Evolutionary conservation across 192 early-diverging fungal genomes (phyloP).

Genomic region (Coemansia sp.): DNA sequence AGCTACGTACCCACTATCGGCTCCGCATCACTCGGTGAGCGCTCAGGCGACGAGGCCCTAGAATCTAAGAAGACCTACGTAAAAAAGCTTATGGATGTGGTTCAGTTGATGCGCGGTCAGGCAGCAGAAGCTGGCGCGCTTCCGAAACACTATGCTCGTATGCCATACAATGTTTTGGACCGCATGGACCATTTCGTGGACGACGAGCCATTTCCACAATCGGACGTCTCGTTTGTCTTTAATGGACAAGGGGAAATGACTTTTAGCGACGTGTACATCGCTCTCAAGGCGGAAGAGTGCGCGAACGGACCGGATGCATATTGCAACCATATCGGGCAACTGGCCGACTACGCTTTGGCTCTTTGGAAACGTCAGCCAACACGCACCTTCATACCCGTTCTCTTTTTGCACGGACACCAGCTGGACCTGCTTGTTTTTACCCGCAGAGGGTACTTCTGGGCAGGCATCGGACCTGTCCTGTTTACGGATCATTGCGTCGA

Average conservation of each 20-base stretch:
- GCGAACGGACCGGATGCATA: not conserved
- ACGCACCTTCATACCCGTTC: constrained; percentile 11
- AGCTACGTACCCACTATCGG: not conserved
- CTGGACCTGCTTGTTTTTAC: constrained; percentile 25
- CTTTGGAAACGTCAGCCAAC: constrained; percentile 12
- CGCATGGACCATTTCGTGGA: not conserved
- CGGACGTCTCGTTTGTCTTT: not conserved
- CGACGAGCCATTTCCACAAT: not conserved
- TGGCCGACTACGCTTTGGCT: constrained; percentile 12
- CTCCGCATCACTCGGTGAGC: not conserved
- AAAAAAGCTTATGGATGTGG: not conserved
- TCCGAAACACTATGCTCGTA: not conserved
- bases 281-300: not conserved
- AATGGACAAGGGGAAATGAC: not conserved
- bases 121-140: not conserved
- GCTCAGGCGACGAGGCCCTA: not conserved
- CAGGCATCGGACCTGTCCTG: constrained; percentile 3
- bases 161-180: not conserved
- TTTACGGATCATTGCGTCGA: not conserved
- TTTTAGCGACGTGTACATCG: not conserved
- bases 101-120: not conserved
- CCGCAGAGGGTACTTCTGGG: not conserved
- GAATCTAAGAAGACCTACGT: not conserved
- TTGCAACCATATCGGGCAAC: constrained; percentile 11
- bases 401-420: constrained; percentile 13